Evolutionary conservation across 352 stramenopile species (phyloP).

Genomic region (Ophiocytium majus): DNA sequence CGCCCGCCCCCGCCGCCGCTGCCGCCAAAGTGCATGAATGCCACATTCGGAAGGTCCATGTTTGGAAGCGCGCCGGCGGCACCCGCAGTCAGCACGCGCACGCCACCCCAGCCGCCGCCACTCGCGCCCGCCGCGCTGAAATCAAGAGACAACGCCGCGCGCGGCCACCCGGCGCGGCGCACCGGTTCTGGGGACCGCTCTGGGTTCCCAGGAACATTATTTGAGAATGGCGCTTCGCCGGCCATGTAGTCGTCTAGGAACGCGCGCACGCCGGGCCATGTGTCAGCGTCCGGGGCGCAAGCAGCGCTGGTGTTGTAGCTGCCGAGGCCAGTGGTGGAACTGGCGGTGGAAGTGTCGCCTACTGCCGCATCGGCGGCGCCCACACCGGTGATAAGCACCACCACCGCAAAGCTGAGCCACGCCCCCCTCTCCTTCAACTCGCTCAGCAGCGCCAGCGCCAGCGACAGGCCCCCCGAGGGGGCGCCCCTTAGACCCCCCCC

Average conservation of each 20-base stretch:
- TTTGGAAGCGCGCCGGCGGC: slow-evolving; percentile 51
- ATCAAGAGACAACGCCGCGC: slow-evolving; percentile 46
- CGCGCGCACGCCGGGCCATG: not conserved
- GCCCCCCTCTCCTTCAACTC: not conserved
- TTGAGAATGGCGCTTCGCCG: too few species aligned
- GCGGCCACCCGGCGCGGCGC: slow-evolving; percentile 35
- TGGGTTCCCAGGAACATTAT: too few species aligned
- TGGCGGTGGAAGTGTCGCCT: not conserved
- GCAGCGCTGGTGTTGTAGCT: too few species aligned
- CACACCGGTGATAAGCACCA: not conserved
- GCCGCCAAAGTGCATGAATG: slow-evolving; percentile 31
- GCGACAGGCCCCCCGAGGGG: not conserved
- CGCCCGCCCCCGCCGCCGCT: slow-evolving; percentile 24
- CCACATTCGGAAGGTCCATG: slow-evolving; percentile 51
- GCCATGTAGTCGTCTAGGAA: not conserved
- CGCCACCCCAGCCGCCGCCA: not conserved
- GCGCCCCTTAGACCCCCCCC: not conserved
- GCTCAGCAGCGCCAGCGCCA: not conserved
- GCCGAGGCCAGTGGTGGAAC: too few species aligned
- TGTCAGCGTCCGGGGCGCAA: not conserved
- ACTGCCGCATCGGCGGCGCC: not conserved
- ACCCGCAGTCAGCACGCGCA: slow-evolving; percentile 18
- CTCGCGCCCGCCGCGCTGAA: not conserved
- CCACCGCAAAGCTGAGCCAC: slow-evolving; percentile 2
- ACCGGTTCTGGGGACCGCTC: slow-evolving; percentile 28